phyloP scores from a whole-genome alignment of 192 early-diverging fungal species.

The Linnemannia exigua region DNA sequence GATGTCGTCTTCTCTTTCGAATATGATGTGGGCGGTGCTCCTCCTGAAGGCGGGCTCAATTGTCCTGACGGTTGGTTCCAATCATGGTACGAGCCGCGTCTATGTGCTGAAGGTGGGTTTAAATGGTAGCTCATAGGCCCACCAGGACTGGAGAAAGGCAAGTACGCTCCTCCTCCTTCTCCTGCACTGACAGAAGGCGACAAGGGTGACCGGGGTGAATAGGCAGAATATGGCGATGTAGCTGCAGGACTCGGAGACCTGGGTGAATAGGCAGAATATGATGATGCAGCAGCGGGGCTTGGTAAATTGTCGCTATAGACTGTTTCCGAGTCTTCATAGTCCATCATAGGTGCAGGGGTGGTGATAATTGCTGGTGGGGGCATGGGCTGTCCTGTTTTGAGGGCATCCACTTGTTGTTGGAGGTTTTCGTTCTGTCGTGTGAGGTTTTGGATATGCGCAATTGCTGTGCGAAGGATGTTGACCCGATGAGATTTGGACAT shows the following conservation, averaged over 20 bases:
- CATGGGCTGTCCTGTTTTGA: slow-evolving; percentile 22
- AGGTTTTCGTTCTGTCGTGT: slow-evolving; percentile 68
- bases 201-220: not conserved
- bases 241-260: not conserved
- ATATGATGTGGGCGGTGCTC: not conserved
- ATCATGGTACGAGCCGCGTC: not conserved
- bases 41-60: not conserved
- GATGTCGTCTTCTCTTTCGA: not conserved
- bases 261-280: not conserved
- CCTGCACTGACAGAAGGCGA: slow-evolving; percentile 1
- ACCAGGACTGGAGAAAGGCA: slow-evolving; percentile 7
- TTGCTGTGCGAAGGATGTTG: slow-evolving; percentile 57
- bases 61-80: not conserved
- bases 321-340: slow-evolving; percentile 11
- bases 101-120: not conserved
- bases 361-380: slow-evolving; percentile 34
- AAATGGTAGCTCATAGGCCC: not conserved
- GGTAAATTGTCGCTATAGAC: not conserved
- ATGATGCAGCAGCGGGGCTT: not conserved
- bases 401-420: slow-evolving; percentile 28
- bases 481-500: slow-evolving; percentile 63
- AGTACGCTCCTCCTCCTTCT: not conserved
- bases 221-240: not conserved
- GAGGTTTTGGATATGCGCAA: slow-evolving; percentile 72
- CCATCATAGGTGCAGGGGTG: slow-evolving; percentile 22